Evolutionary conservation across 805 yeast genomes (phyloP).

Genomic region (Schwanniomyces sp.): DNA sequence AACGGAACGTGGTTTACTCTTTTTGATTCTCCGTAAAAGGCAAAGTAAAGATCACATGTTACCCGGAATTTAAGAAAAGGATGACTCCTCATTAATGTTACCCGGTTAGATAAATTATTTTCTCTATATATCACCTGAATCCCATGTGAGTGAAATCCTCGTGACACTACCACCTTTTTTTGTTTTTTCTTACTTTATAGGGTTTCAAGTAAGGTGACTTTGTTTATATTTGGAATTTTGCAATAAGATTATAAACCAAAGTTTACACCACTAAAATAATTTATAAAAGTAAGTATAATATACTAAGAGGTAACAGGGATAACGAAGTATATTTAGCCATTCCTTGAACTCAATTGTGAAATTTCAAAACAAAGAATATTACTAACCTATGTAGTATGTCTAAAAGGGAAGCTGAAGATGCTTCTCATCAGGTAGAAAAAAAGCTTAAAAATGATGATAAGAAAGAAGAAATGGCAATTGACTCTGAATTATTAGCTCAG

Average conservation of each 20-base stretch:
- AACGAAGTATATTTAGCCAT: background rate
- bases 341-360: background rate
- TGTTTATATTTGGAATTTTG: conserved; percentile 1
- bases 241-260: conserved; percentile 2
- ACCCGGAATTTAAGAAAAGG: background rate
- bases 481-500: conserved; percentile 43
- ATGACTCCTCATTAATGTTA: conserved; percentile 10
- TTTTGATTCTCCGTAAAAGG: too few species aligned
- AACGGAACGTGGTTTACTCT: too few species aligned
- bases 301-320: background rate
- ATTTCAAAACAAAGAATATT: background rate
- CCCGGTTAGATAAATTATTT: conserved; percentile 10
- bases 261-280: background rate
- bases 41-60: background rate
- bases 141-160: conserved; percentile 26
- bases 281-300: conserved; percentile 1
- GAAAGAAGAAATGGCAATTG: conserved; percentile 31
- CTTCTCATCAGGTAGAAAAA: conserved; percentile 10
- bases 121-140: conserved; percentile 25
- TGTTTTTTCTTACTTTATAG: conserved; percentile 5
- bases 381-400: conserved; percentile 12
- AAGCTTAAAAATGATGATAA: conserved; percentile 12
- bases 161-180: conserved; percentile 17
- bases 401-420: conserved; percentile 18
- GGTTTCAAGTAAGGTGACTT: background rate